Evolutionary conservation across 805 yeast species (phyloP), one percentile per base, ranked within the genome.

Genomic region (Starmerella tilneyi): DNA sequence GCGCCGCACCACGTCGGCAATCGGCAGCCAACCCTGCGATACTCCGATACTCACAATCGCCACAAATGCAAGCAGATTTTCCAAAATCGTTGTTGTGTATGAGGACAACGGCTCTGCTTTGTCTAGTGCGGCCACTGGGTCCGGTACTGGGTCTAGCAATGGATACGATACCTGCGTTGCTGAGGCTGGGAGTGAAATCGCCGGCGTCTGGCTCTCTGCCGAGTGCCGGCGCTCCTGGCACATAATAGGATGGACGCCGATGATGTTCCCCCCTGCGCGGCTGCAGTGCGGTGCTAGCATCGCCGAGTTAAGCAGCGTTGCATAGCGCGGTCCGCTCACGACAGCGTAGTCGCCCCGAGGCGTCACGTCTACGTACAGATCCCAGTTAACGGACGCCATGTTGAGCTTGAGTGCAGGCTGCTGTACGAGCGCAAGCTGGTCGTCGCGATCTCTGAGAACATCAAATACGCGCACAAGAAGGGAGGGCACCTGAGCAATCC

Each of bases 401-500:
- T 39, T 29, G 16, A 46, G 27, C 22, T 35, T 39, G 11, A 54
- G 43, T 15, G 53, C 50, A 11, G 71, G 71, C 53, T 67, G 71
- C 9, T 62, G 65, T 15, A 65, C 57, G 15, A 65, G 47, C 4
- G 66, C 59, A 21, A 62, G 48, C 30, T 55, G 51, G 15, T 52
- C 55, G 19, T 46, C 41, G 24, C 20, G 29, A 22, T 31, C 34
- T 28, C 19, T 47, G 34, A 29, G 56, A 2, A 86, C 74, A 60
- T 89, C 97, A 64, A 86, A 88, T 1, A 85, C 81, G 53, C 77
- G 76, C 13, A 82, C 80, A 0, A 84, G 79, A 24, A 82, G 74
- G 9, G 79, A 73, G 1, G 94, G 84, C 22, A 84, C 66, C 47
- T 74, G 74, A 29, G 81, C 73, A 3, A 81, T 75, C 96, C 97